Evolutionary conservation across 1,284 basidiomycete genomes (phyloP), one percentile per base, ranked within the genome.

Genomic region (Ganoderma meredithae): DNA sequence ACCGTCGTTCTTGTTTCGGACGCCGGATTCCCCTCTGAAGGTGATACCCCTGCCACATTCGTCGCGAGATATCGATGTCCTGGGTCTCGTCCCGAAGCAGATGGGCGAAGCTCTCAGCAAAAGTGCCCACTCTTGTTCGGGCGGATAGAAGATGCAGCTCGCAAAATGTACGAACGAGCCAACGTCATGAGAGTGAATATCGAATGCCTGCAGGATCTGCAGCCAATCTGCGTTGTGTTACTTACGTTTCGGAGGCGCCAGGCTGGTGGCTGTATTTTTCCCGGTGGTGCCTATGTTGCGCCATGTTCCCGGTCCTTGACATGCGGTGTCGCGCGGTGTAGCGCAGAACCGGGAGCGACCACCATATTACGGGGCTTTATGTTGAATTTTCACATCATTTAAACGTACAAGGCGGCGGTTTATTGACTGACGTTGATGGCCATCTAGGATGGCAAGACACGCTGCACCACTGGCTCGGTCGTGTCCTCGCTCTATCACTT

Each of bases 401-500:
- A 19, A 55, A 15, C 52, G 17, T 19, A 17, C 53, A 10, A 17
- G 2, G 52, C 10, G 33, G 12, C 33, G 36, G 39, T 7, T 8
- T 9, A 36, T 6, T 36, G 22, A 15, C 22, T 60, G 36, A 60
- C 39, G 8, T 40, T 60, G 22, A 10, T 60, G 19, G 13, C 17
- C 22, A 47, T 65, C 19, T 66, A 90, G 86, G 96, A 97, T 74
- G 95, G 95, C n/a, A 92, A 94, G 76, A 97, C 93, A 52, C 84
- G 94, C 36, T 95, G 93, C 81, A 93, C 95, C 1, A 95, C 94
- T 0, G 95, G 96, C 58, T 94, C 90, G 2, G 94, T 95, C 59
- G 97, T 98, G 1, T 96, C 95, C 0, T 95, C 92, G 6, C 83
- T 98, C n/a, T 98, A 98, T 79, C 96, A 98, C 76, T 85, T 98